These are phyloP conservation scores for Eimeria falciformis DNA, from an alignment of 169 alveolate species.

Conservation along the genomic window DNA sequence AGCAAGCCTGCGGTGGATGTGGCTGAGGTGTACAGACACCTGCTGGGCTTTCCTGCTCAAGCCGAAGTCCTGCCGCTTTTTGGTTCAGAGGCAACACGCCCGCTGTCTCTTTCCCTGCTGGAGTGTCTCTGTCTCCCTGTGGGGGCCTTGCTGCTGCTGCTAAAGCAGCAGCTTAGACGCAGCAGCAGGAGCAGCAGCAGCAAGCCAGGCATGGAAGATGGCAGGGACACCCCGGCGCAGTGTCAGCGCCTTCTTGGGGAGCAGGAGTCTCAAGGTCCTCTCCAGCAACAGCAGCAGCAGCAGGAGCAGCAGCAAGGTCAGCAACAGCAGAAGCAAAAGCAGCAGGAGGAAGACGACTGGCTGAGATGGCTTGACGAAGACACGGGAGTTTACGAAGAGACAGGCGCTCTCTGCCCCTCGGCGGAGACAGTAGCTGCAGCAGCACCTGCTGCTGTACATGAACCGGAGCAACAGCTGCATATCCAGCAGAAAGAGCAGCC, in stretches of 20 bases:
- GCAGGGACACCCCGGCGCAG: neutral
- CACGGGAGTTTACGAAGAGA: neutral
- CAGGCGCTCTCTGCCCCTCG: neutral
- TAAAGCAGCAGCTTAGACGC: neutral
- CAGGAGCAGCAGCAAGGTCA: conserved; percentile 3
- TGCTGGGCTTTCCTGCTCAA: neutral
- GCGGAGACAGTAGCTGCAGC: neutral
- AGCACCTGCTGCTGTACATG: neutral
- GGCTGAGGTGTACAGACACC: conserved; percentile 7
- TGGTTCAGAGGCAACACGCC: neutral
- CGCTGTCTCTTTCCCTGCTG: conserved; percentile 8
- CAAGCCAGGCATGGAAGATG: neutral
- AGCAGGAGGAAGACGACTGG: neutral
- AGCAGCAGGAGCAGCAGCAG: neutral
- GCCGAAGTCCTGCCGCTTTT: conserved; percentile 9
- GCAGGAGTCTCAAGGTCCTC: neutral
- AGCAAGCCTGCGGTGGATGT: neutral
- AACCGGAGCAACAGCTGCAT: conserved; percentile 30
- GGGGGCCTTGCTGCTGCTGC: conserved; percentile 12
- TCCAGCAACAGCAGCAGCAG: neutral
- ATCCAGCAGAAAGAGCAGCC: conserved; percentile 13
- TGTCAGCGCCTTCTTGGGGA: neutral
- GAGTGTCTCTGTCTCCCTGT: neutral
- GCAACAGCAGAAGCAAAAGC: neutral
- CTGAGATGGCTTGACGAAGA: neutral